Evolutionary conservation across 768 basidiomycete species (phyloP).

Genomic region (Dacryopinax primogenitus): DNA sequence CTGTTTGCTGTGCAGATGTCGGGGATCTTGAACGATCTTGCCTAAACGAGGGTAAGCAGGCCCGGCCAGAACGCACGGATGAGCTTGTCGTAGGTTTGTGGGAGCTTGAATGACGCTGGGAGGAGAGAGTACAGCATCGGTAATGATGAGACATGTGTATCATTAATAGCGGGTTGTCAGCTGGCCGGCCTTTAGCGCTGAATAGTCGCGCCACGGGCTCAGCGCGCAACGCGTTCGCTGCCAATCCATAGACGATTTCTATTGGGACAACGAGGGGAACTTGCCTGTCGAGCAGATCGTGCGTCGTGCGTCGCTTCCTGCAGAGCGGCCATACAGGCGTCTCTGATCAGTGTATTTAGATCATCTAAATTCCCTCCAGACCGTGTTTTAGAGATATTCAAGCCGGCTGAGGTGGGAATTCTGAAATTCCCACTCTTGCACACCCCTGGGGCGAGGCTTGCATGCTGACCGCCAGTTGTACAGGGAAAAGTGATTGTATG

Average conservation of each 20-base stretch:
- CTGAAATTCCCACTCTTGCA: too few species aligned
- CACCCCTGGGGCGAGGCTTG: too few species aligned
- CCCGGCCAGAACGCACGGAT: constrained; percentile 92
- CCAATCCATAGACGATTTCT: constrained; percentile 98
- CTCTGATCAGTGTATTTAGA: too few species aligned
- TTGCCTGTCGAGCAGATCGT: constrained; percentile 8
- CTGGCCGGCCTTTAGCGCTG: constrained; percentile 75
- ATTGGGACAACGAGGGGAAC: constrained; percentile 79
- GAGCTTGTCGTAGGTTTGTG: constrained; percentile 54
- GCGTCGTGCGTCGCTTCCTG: constrained; percentile 39
- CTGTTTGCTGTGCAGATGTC: constrained; percentile 67
- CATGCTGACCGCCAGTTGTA: too few species aligned
- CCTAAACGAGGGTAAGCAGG: constrained; percentile 82
- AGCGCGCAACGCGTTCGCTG: constrained; percentile 58
- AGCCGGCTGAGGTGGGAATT: too few species aligned
- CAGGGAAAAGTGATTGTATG: too few species aligned
- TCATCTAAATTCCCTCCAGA: too few species aligned
- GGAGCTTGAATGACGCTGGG: constrained; percentile 47
- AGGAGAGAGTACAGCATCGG: constrained; percentile 69
- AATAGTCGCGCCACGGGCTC: constrained; percentile 64
- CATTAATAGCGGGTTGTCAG: constrained; percentile 96
- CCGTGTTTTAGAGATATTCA: too few species aligned
- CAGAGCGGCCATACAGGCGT: constrained; percentile 33
- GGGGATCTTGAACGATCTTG: constrained; percentile 51
- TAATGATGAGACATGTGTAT: constrained; percentile 80